A percentile compares a stretch with the other conserved stretches of the same genome.
Conservation (phyloP, 306 rosid genomes). For the Cyclanthera cordifolia region DNA sequence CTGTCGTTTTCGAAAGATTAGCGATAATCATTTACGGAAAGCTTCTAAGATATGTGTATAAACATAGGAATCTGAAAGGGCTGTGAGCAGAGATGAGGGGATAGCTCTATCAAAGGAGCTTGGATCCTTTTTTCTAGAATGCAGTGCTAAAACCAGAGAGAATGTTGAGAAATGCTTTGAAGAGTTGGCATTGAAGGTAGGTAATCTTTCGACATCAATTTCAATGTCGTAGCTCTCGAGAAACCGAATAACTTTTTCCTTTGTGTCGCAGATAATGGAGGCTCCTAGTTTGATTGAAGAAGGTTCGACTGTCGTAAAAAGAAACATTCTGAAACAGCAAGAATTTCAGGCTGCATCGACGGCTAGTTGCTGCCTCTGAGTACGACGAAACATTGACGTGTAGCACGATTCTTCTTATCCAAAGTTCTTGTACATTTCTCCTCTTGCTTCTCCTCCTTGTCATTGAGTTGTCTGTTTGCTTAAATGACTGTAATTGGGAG, state of each 20-base stretch:
- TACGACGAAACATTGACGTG: slow-evolving; percentile 1
- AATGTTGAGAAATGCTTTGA: slow-evolving; percentile 80
- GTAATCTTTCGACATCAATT: not conserved
- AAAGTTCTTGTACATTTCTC: slow-evolving; percentile 36
- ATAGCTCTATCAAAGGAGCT: slow-evolving; percentile 63
- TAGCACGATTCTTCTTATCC: slow-evolving; percentile 20
- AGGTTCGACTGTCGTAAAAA: slow-evolving; percentile 55
- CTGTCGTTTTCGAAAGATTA: not conserved
- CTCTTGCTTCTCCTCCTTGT: slow-evolving; percentile 1
- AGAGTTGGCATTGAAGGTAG: slow-evolving; percentile 82
- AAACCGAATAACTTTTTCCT: not conserved
- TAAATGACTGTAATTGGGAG: slow-evolving; percentile 7
- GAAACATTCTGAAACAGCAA: slow-evolving; percentile 50
- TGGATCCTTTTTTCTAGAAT: slow-evolving; percentile 74
- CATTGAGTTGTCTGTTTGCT: not conserved
- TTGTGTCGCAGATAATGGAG: slow-evolving; percentile 59
- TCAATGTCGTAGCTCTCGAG: not conserved
- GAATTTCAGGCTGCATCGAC: slow-evolving; percentile 35
- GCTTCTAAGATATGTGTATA: not conserved
- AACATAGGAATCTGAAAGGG: slow-evolving; percentile 72
- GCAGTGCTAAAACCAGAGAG: slow-evolving; percentile 90
- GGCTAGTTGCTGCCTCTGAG: slow-evolving; percentile 58
- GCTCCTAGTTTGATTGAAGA: slow-evolving; percentile 79
- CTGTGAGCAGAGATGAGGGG: slow-evolving; percentile 86
- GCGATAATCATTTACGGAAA: not conserved